Base-by-base conservation (phyloP, 306 rosid species). In the Sesbania bispinosa region DNA sequence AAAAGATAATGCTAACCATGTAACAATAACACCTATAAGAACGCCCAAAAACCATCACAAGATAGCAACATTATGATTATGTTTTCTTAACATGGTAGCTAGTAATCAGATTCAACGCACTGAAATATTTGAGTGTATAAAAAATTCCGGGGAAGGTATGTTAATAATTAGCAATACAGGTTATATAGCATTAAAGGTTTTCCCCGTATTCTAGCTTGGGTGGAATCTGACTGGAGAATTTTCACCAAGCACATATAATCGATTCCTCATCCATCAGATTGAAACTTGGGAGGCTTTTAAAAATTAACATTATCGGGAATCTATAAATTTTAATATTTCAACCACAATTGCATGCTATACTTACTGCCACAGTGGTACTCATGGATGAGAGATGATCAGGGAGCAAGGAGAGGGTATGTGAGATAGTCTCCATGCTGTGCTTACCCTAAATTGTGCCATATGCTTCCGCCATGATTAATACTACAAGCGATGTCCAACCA, bases 401-500 rank as follows among this genome's bases (percentile, higher is more conserved):
- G 27, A 47, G 16, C 10, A 19, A 42, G 32, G 26, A n/a, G n/a
- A n/a, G n/a, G n/a, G 19, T 10, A 26, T 8, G 65, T 30, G 26
- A 24, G 21, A 48, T n/a, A 47, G 53, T 62, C 73, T 62, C 69
- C 78, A 11, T 1, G 39, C 11, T 3, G 10, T 8, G 20, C 30
- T 52, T 47, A 29, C 67, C 52, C 79, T 85, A 89, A 70, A 81
- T 74, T 50, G 77, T 77, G 3, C 81, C 73, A 78, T 91, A 89
- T 21, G 79, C 81, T 79, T 91, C 96, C 3, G 92, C 97, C 97
- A 91, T 94, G 66, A 89, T 86, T 43, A 94, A 65, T 39, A 90
- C 74, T 52, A 91, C 88, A 10, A 94, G 92, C 33, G 99, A 86
- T 21, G 97, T 91, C 99, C 99, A 94, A 16, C 99, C 99, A 1